Evolutionary conservation across 2,329 filamentous ascomycete species (phyloP), one percentile per base, ranked within the genome.

Genomic region (Ramularia endophylla): DNA sequence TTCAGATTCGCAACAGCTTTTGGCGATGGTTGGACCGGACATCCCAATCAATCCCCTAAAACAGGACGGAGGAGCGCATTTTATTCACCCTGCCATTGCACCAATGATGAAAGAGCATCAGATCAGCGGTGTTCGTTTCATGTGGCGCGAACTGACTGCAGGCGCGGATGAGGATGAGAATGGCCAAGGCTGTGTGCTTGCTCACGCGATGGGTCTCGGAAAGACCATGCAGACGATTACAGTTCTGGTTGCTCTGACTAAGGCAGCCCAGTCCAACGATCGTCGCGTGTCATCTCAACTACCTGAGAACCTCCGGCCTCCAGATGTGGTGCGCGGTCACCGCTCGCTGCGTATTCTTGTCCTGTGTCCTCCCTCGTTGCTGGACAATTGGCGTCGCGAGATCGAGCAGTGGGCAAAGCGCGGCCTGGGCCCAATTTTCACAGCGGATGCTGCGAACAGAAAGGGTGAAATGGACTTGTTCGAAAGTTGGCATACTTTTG

Each of bases 211-310:
- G 88, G 89, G 89, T 1, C 67, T 95, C 2, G 88, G 88, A 12
- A 95, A 95, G 67, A 94, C 88, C 0, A 87, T 94, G 81, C 88
- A 95, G 66, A 73, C 72, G 5, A 87, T 95, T 44, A 85, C 87
- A 1, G 68, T 95, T n/a, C 73, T 95, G 5, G 74, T 85, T 12
- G 81, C 85, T 0, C 76, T 95, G 46, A 72, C 80, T 4, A 75
- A 85, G 51, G 78, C 86, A 3, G 72, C 78, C 3, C 59, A 60
- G 15, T 89, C 84, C 0, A 20, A 60, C 0, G 75, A 88, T 40
- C 61, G 66, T 1, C 61, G 67, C 0, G 65, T 90, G 5, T 64
- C 64, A 3, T 67, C 68, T 0, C 87, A 94, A 59, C 75, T 95
- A 22, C 87, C 89, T 0, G 47, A 70, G 9, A 68, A 75, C 27